Conservation (phyloP, 1,139 yeast species). For the Scheffersomyces quercinus region DNA sequence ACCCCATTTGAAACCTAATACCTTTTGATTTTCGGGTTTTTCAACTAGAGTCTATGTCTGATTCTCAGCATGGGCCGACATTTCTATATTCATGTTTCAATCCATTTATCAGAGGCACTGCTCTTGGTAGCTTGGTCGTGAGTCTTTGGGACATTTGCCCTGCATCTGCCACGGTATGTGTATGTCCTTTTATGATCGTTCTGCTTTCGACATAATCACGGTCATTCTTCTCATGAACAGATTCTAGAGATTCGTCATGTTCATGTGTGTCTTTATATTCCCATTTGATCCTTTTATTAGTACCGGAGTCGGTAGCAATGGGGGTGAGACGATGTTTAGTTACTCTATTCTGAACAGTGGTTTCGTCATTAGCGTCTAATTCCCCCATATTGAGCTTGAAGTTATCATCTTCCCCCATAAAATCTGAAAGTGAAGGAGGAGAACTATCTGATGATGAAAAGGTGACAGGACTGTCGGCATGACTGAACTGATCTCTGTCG, state of each 20-base stretch:
- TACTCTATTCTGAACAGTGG: not conserved
- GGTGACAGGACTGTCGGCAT: too few species aligned
- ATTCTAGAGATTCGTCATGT: too few species aligned
- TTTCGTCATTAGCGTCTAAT: too few species aligned
- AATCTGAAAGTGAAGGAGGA: too few species aligned
- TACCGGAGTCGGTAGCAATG: not conserved
- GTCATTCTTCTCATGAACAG: not conserved
- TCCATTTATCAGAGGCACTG: not conserved
- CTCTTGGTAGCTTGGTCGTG: not conserved
- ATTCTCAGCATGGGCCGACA: not conserved
- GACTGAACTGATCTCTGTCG: too few species aligned
- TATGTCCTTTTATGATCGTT: not conserved
- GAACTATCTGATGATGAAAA: too few species aligned
- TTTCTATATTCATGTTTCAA: not conserved
- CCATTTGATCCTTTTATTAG: too few species aligned
- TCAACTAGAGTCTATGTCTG: constrained; percentile 5
- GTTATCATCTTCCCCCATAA: too few species aligned
- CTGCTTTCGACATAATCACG: not conserved
- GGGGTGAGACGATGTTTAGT: not conserved
- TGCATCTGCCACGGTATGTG: not conserved
- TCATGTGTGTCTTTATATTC: too few species aligned
- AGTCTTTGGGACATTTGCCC: not conserved
- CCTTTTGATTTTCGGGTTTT: not conserved
- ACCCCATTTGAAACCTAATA: constrained; percentile 6
- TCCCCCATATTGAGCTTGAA: too few species aligned